Evolutionary conservation across 1,284 basidiomycete species (phyloP).

Genomic region (Heterobasidion irregulare): DNA sequence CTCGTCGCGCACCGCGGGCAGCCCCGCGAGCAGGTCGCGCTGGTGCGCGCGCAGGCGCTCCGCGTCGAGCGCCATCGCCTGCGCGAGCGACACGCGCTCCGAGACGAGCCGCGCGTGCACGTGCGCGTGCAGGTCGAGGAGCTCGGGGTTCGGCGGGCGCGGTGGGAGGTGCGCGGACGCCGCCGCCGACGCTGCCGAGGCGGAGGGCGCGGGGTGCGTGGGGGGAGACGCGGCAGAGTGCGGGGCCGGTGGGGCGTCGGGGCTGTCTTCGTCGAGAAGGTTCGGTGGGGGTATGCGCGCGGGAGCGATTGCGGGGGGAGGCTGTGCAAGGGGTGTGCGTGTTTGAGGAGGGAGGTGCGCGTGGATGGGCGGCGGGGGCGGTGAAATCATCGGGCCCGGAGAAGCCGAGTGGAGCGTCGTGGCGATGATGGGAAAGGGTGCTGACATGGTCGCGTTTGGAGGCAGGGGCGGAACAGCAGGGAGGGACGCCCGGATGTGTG

Average conservation of each 20-base stretch:
- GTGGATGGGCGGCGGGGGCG: slow-evolving; percentile 4
- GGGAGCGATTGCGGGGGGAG: slow-evolving; percentile 1
- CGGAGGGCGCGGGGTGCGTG: slow-evolving; percentile 9
- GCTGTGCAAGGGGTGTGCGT: not conserved
- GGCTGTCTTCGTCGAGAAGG: slow-evolving; percentile 25
- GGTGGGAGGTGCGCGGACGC: slow-evolving; percentile 48
- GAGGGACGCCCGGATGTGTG: too few species aligned
- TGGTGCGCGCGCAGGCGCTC: slow-evolving; percentile 76
- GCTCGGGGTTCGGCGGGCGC: slow-evolving; percentile 83
- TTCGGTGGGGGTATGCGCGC: slow-evolving; percentile 17
- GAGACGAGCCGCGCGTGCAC: slow-evolving; percentile 71
- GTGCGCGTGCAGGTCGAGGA: slow-evolving; percentile 77
- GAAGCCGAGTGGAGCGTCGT: too few species aligned
- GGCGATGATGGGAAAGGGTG: too few species aligned
- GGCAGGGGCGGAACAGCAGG: too few species aligned
- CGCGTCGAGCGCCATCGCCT: slow-evolving; percentile 61
- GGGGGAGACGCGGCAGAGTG: not conserved
- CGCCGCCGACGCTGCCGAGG: slow-evolving; percentile 2
- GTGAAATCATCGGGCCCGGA: not conserved
- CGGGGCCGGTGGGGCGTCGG: slow-evolving; percentile 15
- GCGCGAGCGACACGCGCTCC: slow-evolving; percentile 59
- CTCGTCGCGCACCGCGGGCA: slow-evolving; percentile 92
- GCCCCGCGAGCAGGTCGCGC: slow-evolving; percentile 79
- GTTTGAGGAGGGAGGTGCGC: slow-evolving; percentile 4
- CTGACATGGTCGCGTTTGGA: too few species aligned